These are phyloP conservation scores for Raddia guianensis DNA, from an alignment of 176 grass and related monocot genomes.

Conservation along the genomic window DNA sequence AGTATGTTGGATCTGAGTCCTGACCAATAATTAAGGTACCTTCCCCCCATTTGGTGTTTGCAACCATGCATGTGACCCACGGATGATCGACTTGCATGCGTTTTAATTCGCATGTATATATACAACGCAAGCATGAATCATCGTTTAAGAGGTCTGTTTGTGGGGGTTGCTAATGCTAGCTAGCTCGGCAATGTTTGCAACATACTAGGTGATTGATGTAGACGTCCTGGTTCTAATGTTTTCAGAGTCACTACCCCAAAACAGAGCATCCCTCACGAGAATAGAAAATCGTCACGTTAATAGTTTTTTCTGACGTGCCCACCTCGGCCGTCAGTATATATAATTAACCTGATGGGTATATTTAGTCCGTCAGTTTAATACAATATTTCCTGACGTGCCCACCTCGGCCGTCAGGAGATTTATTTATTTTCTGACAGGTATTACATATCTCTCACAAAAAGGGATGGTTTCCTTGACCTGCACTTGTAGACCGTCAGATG, in stretches of 20 bases:
- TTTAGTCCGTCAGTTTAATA: too few relatives aligned
- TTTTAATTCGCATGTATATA: neutral
- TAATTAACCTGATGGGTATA: too few relatives aligned
- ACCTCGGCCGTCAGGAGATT: too few relatives aligned
- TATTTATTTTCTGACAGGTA: too few relatives aligned
- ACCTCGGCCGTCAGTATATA: too few relatives aligned
- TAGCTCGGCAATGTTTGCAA: neutral
- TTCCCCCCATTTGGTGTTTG: slow-evolving; percentile 13
- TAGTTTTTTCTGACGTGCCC: too few relatives aligned
- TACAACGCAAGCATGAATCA: neutral
- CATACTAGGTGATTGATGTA: slow-evolving; percentile 17
- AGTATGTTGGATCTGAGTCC: neutral
- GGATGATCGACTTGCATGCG: neutral
- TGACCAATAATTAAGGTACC: neutral
- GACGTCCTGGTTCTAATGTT: slow-evolving; percentile 4
- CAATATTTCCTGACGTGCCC: too few relatives aligned
- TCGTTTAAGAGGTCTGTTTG: neutral
- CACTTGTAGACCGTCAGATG: too few relatives aligned
- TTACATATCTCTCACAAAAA: too few relatives aligned
- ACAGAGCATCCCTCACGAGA: too few relatives aligned
- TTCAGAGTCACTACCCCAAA: slow-evolving; percentile 27
- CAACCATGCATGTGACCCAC: slow-evolving; percentile 23
- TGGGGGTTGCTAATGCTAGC: neutral
- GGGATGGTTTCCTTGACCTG: too few relatives aligned
- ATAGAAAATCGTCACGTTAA: too few relatives aligned